Evolutionary conservation across 306 rosid species (phyloP).

Genomic region (Rosa lucieae): DNA sequence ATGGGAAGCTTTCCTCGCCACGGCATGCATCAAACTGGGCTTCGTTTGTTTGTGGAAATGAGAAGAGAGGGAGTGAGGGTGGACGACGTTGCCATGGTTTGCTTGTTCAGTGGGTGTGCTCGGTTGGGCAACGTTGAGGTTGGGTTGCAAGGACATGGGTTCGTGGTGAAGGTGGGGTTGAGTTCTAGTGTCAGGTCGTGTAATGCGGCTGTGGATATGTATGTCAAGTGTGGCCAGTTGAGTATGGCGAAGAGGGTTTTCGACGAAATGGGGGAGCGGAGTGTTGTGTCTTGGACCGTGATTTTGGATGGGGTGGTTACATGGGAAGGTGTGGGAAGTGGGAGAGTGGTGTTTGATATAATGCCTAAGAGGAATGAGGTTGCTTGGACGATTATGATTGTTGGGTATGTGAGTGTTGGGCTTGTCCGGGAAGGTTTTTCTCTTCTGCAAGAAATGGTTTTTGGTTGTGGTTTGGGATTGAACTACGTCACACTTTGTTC

Average conservation of each 20-base stretch:
- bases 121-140: constrained; percentile 35
- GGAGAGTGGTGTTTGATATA: constrained; percentile 54
- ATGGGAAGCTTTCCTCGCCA: constrained; percentile 45
- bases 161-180: constrained; percentile 46
- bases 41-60: constrained; percentile 49
- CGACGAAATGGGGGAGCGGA: constrained; percentile 46
- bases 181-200: constrained; percentile 38
- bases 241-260: constrained; percentile 53
- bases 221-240: constrained; percentile 57
- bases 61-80: constrained; percentile 27
- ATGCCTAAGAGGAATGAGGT: constrained; percentile 78
- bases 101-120: constrained; percentile 47
- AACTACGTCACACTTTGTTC: constrained; percentile 60
- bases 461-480: constrained; percentile 41
- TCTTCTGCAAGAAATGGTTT: constrained; percentile 58
- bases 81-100: constrained; percentile 54
- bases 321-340: constrained; percentile 60
- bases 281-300: constrained; percentile 77
- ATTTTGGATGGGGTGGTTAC: constrained; percentile 62
- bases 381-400: constrained; percentile 76
- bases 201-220: constrained; percentile 67
- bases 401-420: constrained; percentile 54
- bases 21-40: constrained; percentile 33
- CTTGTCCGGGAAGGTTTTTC: constrained; percentile 42
- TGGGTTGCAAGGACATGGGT: constrained; percentile 49